Conservation (phyloP, 768 basidiomycete genomes). For the Neoboletus brunneissimus region DNA sequence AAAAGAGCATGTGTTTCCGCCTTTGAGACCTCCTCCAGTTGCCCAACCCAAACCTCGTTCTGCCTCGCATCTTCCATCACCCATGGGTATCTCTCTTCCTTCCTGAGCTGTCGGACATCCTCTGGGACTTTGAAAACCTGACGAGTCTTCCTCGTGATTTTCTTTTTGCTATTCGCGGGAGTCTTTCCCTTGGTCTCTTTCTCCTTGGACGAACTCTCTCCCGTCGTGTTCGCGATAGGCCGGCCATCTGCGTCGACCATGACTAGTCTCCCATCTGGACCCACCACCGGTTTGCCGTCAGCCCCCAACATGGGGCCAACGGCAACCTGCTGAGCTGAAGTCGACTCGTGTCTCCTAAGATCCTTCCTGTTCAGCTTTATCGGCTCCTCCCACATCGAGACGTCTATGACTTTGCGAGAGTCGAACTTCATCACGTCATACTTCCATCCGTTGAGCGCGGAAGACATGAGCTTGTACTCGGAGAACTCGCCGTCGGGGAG, state of each 20-base stretch:
- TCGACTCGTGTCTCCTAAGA: conserved; percentile 47
- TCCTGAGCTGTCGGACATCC: conserved; percentile 69
- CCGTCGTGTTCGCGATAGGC: conserved; percentile 48
- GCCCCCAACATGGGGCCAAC: conserved; percentile 74
- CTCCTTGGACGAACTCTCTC: conserved; percentile 31
- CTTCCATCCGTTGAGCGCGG: conserved; percentile 81
- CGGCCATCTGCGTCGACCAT: conserved; percentile 80
- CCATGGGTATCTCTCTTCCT: conserved; percentile 90
- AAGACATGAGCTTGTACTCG: conserved; percentile 78
- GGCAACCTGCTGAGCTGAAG: conserved; percentile 43
- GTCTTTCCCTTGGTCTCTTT: conserved; percentile 44
- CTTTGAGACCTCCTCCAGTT: conserved; percentile 74
- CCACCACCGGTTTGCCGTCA: conserved; percentile 83
- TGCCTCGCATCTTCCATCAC: conserved; percentile 79
- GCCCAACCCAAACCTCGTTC: conserved; percentile 75
- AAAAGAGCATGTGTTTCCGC: conserved; percentile 76
- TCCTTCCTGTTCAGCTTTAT: conserved; percentile 90
- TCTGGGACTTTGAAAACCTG: conserved; percentile 84
- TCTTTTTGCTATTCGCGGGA: conserved; percentile 54
- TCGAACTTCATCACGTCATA: conserved; percentile 94
- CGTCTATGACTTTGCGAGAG: conserved; percentile 67
- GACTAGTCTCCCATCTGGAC: conserved; percentile 69
- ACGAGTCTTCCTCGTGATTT: conserved; percentile 77
- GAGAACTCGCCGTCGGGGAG: conserved; percentile 67
- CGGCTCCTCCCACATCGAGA: conserved; percentile 65